These are phyloP conservation scores for Podila verticillata DNA, from an alignment of 192 early-diverging fungal species.

Conservation along the genomic window DNA sequence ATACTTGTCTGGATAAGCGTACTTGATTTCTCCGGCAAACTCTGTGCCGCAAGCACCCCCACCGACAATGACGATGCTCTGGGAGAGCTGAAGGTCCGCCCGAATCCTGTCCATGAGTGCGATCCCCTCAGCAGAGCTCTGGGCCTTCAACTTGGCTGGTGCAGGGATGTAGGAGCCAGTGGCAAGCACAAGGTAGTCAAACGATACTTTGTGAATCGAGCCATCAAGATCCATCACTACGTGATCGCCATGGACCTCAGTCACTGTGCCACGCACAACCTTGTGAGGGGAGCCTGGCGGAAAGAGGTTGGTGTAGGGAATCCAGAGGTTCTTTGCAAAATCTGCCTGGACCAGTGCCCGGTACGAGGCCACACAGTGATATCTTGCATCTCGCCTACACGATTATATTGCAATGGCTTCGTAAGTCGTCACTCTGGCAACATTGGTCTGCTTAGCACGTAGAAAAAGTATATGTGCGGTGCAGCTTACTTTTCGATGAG, in stretches of 20 bases:
- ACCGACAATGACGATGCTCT: conserved; percentile 74
- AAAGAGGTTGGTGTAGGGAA: conserved; percentile 58
- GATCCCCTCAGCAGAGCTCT: conserved; percentile 54
- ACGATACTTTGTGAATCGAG: conserved; percentile 14
- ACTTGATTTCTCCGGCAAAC: conserved; percentile 77
- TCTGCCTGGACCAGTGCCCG: conserved; percentile 59
- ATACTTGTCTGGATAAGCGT: conserved; percentile 62
- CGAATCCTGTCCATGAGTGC: conserved; percentile 49
- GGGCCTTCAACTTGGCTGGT: conserved; percentile 53
- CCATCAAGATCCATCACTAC: conserved; percentile 8
- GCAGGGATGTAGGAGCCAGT: conserved; percentile 60
- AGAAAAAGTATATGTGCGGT: too few species aligned
- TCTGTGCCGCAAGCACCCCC: conserved; percentile 84
- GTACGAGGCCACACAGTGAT: conserved; percentile 61
- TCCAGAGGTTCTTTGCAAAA: conserved; percentile 56
- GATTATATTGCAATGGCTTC: too few species aligned
- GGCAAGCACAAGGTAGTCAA: conserved; percentile 63
- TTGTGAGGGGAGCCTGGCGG: conserved; percentile 27
- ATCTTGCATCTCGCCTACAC: conserved; percentile 52
- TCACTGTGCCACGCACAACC: conserved; percentile 14
- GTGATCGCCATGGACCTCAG: conserved; percentile 23
- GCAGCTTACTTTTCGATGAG: conserved; percentile 54
- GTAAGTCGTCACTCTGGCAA: too few species aligned
- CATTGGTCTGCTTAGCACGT: too few species aligned
- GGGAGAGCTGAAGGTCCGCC: conserved; percentile 59